Conservation (phyloP, 108 stramenopile genomes). For the Conticribra guillardii region DNA sequence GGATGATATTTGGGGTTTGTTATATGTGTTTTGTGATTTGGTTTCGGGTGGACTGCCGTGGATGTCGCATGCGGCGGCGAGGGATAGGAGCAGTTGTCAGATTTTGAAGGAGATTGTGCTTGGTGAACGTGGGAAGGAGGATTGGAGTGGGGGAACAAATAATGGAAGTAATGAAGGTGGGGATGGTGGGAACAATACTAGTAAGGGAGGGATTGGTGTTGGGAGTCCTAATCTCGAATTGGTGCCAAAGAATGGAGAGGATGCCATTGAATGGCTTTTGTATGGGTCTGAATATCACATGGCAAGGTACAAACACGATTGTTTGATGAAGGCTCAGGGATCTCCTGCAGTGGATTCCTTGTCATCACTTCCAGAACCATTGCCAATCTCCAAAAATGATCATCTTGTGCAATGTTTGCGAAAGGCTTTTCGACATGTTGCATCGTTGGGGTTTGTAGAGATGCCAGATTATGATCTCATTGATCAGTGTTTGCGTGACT, state of each 20-base stretch:
- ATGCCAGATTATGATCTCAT: slow-evolving; percentile 80
- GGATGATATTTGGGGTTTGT: slow-evolving; percentile 86
- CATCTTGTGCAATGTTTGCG: slow-evolving; percentile 60
- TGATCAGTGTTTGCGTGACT: slow-evolving; percentile 65
- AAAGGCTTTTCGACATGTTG: slow-evolving; percentile 76
- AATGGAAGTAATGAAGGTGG: slow-evolving; percentile 18
- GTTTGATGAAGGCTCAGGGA: slow-evolving; percentile 3
- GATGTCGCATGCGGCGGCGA: slow-evolving; percentile 82
- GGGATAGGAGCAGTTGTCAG: slow-evolving; percentile 73
- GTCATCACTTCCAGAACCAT: slow-evolving; percentile 57
- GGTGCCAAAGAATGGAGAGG: slow-evolving; percentile 45
- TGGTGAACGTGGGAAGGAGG: slow-evolving; percentile 52
- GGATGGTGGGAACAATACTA: slow-evolving; percentile 21
- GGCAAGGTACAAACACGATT: slow-evolving; percentile 54
- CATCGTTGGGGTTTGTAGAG: slow-evolving; percentile 63
- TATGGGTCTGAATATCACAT: slow-evolving; percentile 82
- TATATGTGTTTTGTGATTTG: slow-evolving; percentile 91
- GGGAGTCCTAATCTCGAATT: slow-evolving; percentile 28
- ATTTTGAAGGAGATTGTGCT: slow-evolving; percentile 77
- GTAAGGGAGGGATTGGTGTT: too few relatives aligned
- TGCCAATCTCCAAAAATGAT: slow-evolving; percentile 62
- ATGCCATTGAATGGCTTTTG: slow-evolving; percentile 64
- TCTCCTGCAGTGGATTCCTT: slow-evolving; percentile 26
- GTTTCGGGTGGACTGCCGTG: slow-evolving; percentile 86
- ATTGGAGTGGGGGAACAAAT: slow-evolving; percentile 16